These are phyloP conservation scores for Fibroporia radiculosa DNA, from an alignment of 768 basidiomycete genomes.

Conservation along the genomic window DNA sequence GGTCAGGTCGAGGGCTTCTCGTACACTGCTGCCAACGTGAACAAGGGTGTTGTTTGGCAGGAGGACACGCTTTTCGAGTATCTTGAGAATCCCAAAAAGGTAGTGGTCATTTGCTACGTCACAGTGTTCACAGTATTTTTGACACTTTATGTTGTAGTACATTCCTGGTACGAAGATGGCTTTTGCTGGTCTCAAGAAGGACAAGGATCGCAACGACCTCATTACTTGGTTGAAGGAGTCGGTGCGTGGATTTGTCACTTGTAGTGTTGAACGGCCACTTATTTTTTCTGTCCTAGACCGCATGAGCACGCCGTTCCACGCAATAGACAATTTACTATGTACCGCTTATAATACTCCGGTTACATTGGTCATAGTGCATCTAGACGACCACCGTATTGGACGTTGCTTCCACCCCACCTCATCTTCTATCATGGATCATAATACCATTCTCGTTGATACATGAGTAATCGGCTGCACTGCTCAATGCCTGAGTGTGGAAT, in stretches of 20 bases:
- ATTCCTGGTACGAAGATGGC: slow-evolving; percentile 99
- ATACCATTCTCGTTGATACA: too few species aligned
- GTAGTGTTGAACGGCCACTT: too few species aligned
- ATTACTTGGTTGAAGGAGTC: slow-evolving; percentile 75
- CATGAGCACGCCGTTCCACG: slow-evolving; percentile 3
- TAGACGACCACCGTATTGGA: slow-evolving; percentile 15
- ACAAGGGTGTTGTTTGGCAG: slow-evolving; percentile 86
- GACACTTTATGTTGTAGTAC: slow-evolving; percentile 40
- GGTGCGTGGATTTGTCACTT: too few species aligned
- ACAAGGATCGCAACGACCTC: slow-evolving; percentile 93
- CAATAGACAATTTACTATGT: slow-evolving; percentile 6
- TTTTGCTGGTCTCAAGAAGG: slow-evolving; percentile 97
- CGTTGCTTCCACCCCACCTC: slow-evolving; percentile 1
- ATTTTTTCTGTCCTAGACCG: background rate
- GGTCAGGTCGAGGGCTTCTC: slow-evolving; percentile 82
- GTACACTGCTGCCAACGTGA: slow-evolving; percentile 92
- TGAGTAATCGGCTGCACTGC: too few species aligned
- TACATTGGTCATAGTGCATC: slow-evolving; percentile 16
- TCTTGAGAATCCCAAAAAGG: slow-evolving; percentile 97
- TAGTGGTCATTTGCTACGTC: slow-evolving; percentile 26
- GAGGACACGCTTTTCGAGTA: slow-evolving; percentile 92
- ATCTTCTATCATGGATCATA: background rate
- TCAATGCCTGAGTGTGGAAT: too few species aligned
- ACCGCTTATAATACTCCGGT: slow-evolving; percentile 4
- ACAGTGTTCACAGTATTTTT: background rate